A percentile compares a stretch with the other conserved stretches of the same genome.
Evolutionary conservation across 495 filamentous ascomycete genomes (phyloP).

Genomic region (Penicillium herquei): DNA sequence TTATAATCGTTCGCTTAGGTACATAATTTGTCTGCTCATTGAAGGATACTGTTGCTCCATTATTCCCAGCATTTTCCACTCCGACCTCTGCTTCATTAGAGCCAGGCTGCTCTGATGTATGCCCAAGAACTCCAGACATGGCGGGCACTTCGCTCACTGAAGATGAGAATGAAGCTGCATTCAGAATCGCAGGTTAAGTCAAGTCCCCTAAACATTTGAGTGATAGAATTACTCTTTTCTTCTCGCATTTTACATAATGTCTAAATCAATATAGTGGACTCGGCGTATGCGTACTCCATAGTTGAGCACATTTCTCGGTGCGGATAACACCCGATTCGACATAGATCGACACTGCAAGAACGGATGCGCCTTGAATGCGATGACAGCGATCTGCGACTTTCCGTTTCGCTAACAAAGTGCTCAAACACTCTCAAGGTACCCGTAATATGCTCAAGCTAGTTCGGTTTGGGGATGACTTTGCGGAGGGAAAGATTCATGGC

Average conservation of each 20-base stretch:
- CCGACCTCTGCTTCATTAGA: not conserved
- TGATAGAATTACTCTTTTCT: not conserved
- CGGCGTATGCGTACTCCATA: not conserved
- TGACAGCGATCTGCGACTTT: constrained; percentile 7
- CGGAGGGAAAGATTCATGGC: not conserved
- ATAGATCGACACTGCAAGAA: constrained; percentile 11
- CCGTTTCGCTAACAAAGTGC: constrained; percentile 19
- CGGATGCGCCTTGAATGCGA: constrained; percentile 20
- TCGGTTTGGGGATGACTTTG: not conserved
- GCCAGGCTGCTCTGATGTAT: constrained; percentile 7
- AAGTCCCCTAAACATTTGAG: not conserved
- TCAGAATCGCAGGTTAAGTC: not conserved
- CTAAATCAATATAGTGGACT: not conserved
- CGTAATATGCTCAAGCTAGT: not conserved
- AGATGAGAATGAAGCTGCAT: not conserved
- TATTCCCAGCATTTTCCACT: not conserved
- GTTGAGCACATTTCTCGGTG: constrained; percentile 7
- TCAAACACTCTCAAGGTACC: constrained; percentile 43
- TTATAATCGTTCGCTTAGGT: constrained; percentile 49
- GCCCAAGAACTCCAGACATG: constrained; percentile 18
- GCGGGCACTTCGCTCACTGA: not conserved
- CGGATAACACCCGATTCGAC: not conserved
- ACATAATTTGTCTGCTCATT: constrained; percentile 58
- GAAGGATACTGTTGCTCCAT: constrained; percentile 31
- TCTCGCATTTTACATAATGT: not conserved